These are phyloP conservation scores for Sporisorium iseilematis-ciliati DNA, from an alignment of 1,284 basidiomycete species.

Conservation along the genomic window DNA sequence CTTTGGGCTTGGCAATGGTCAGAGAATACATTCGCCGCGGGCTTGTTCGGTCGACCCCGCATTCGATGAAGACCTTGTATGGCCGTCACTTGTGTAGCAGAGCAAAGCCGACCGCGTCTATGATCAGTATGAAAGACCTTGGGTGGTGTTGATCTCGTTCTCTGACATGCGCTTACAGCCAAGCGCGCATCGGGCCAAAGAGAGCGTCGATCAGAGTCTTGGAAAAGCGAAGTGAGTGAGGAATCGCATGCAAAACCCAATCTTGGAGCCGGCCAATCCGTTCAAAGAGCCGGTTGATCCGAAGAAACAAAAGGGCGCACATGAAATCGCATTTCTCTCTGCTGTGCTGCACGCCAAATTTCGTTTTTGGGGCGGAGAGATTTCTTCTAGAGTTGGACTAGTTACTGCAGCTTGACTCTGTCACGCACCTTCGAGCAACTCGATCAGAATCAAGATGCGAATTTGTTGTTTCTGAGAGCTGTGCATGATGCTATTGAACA, in stretches of 20 bases:
- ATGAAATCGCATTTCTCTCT: conserved; percentile 6
- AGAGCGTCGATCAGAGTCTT: not conserved
- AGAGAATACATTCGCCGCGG: conserved; percentile 11
- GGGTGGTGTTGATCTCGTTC: no score
- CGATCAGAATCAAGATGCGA: not conserved
- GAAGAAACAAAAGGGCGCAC: conserved; percentile 7
- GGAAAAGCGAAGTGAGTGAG: not conserved
- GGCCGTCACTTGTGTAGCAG: no score
- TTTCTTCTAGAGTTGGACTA: not conserved
- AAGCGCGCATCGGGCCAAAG: no score
- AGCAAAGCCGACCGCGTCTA: no score
- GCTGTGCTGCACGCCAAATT: not conserved
- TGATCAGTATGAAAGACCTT: no score
- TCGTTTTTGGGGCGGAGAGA: conserved; percentile 39
- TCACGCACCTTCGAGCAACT: no score
- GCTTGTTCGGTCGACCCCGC: conserved; percentile 16
- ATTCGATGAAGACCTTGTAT: no score
- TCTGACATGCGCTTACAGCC: no score
- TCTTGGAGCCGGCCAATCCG: conserved; percentile 14
- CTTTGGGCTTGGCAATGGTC: not conserved
- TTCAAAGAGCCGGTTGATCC: conserved; percentile 43
- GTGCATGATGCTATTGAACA: no score
- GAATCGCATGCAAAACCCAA: conserved; percentile 1
- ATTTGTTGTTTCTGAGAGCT: no score
- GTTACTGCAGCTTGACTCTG: no score